These are phyloP conservation scores for Citrullus colocynthis DNA, from an alignment of 306 rosid species.

Conservation along the genomic window DNA sequence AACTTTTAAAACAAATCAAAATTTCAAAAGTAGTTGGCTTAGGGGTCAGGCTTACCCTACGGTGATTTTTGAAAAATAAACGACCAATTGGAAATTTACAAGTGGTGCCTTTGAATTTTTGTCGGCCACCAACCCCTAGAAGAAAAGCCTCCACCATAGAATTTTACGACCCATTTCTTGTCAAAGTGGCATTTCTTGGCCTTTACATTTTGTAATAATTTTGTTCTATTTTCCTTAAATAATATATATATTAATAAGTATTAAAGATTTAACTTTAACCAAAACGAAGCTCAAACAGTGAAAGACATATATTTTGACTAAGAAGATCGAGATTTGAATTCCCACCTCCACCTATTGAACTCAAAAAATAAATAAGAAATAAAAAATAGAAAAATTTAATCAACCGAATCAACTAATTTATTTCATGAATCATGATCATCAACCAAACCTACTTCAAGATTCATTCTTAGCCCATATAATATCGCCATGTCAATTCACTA, in stretches of 20 bases:
- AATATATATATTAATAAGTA: not conserved
- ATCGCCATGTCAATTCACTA: too few species aligned
- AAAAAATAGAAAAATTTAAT: too few species aligned
- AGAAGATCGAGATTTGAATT: too few species aligned
- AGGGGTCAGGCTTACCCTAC: not conserved
- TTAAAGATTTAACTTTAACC: too few species aligned
- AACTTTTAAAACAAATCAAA: not conserved
- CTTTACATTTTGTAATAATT: not conserved
- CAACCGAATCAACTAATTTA: too few species aligned
- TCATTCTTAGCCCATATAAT: too few species aligned
- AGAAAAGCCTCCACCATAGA: not conserved
- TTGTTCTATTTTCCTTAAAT: not conserved
- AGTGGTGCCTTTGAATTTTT: not conserved
- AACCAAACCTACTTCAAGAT: too few species aligned
- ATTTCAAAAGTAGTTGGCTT: not conserved
- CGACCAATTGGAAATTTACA: not conserved
- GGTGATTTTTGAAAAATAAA: not conserved
- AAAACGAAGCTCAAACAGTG: too few species aligned
- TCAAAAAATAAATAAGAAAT: too few species aligned
- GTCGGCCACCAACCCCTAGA: slow-evolving; percentile 4
- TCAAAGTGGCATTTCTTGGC: not conserved
- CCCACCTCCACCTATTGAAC: too few species aligned
- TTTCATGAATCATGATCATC: too few species aligned
- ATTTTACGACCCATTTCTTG: not conserved
- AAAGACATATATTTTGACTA: too few species aligned